Percentiles rank a stretch among this genome's conserved stretches.
These are phyloP conservation scores for Malus fusca DNA, from an alignment of 306 rosid species.

Conservation along the genomic window DNA sequence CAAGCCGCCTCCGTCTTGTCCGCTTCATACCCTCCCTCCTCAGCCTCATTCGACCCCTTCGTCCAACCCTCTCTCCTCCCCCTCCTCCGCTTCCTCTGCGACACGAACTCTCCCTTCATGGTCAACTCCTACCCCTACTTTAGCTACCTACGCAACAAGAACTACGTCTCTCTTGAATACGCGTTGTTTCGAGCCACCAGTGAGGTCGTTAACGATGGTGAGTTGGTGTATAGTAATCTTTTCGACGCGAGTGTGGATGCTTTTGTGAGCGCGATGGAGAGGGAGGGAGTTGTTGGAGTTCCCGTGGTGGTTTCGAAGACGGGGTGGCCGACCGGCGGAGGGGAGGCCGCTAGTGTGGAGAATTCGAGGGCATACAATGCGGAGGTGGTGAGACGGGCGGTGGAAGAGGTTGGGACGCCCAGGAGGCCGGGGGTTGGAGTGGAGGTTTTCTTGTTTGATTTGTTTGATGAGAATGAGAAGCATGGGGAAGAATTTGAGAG, in stretches of 20 bases:
- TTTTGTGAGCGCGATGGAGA: constrained; percentile 28
- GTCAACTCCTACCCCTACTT: constrained; percentile 28
- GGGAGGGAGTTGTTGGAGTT: constrained; percentile 14
- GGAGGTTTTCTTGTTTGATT: constrained; percentile 30
- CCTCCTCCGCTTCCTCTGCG: constrained; percentile 10
- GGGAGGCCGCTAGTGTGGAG: constrained; percentile 10
- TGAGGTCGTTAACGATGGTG: background rate
- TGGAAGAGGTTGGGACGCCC: constrained; percentile 21
- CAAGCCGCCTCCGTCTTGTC: constrained; percentile 15
- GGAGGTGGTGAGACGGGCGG: constrained; percentile 20
- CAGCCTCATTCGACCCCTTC: constrained; percentile 11
- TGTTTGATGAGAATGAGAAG: constrained; percentile 31
- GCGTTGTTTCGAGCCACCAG: background rate
- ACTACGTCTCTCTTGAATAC: constrained; percentile 16
- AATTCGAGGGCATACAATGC: constrained; percentile 17
- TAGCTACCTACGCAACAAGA: constrained; percentile 11
- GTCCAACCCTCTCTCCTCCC: constrained; percentile 2
- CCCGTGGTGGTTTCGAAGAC: constrained; percentile 24
- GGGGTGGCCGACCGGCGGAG: constrained; percentile 25
- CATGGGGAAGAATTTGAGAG: constrained; percentile 24
- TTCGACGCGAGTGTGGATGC: constrained; percentile 23
- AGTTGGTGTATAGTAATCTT: constrained; percentile 4
- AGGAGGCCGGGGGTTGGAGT: constrained; percentile 11
- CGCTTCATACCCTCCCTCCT: constrained; percentile 23
- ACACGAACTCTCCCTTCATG: constrained; percentile 22